Evolutionary conservation across 2,329 filamentous ascomycete species (phyloP).

Genomic region (Cordyceps militaris): DNA sequence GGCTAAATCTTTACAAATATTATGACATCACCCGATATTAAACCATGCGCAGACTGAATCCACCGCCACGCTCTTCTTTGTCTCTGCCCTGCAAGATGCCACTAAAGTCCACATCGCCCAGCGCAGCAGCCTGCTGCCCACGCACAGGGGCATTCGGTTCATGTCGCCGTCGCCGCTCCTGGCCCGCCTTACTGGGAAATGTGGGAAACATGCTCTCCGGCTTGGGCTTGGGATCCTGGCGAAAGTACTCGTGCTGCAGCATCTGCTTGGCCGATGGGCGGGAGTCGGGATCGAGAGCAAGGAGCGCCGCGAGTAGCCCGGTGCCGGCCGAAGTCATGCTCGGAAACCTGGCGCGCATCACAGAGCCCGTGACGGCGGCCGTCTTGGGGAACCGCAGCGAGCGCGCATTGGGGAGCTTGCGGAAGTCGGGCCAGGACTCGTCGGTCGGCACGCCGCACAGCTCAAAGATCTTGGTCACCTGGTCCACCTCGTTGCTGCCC

Average conservation of each 20-base stretch:
- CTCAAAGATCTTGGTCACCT: constrained; percentile 80
- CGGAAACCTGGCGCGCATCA: constrained; percentile 73
- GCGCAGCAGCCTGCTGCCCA: constrained; percentile 56
- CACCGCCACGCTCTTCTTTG: constrained; percentile 57
- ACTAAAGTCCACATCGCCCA: constrained; percentile 57
- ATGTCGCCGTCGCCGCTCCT: constrained; percentile 68
- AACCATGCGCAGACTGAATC: constrained; percentile 58
- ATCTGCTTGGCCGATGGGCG: constrained; percentile 68
- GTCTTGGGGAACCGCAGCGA: constrained; percentile 61
- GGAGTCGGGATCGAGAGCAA: constrained; percentile 65
- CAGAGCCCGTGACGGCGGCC: constrained; percentile 34
- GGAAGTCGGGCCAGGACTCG: constrained; percentile 78
- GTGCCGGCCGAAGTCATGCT: constrained; percentile 71
- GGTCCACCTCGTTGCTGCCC: constrained; percentile 87
- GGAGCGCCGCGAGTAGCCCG: constrained; percentile 58
- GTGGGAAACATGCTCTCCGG: constrained; percentile 90
- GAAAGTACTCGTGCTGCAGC: constrained; percentile 76
- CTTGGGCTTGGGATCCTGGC: constrained; percentile 83
- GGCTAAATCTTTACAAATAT: neutral
- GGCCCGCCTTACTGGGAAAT: constrained; percentile 89
- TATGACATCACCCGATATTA: constrained; percentile 16
- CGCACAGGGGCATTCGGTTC: constrained; percentile 77
- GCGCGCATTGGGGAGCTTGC: constrained; percentile 78
- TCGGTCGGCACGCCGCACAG: constrained; percentile 82
- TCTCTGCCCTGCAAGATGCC: constrained; percentile 63